These are phyloP conservation scores for Platanus orientalis DNA, from an alignment of 164 flowering plant species.

Conservation along the genomic window DNA sequence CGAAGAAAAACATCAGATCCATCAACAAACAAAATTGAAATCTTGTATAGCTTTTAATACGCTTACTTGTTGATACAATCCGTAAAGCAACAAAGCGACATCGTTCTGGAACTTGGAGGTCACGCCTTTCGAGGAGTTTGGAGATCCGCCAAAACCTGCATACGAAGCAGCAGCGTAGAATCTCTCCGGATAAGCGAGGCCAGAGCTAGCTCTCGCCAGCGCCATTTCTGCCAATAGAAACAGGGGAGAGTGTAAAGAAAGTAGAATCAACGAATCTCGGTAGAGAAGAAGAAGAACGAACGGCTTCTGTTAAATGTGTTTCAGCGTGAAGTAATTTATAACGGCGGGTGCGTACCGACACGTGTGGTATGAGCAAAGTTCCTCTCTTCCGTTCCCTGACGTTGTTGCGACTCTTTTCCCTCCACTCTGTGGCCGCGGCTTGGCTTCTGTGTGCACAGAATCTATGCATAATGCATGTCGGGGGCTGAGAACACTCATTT, in stretches of 20 bases:
- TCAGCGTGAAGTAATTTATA: background rate
- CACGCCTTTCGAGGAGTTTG: conserved; percentile 36
- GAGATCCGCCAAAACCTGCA: conserved; percentile 85
- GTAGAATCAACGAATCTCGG: background rate
- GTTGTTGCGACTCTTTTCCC: too few relatives aligned
- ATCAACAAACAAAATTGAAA: too few relatives aligned
- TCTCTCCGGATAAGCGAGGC: conserved; percentile 88
- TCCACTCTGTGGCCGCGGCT: too few relatives aligned
- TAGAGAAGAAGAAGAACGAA: too few relatives aligned
- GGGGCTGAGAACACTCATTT: too few relatives aligned
- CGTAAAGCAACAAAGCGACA: conserved; percentile 81
- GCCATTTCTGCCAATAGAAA: conserved; percentile 30
- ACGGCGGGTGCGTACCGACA: too few relatives aligned
- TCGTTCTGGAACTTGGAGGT: conserved; percentile 69
- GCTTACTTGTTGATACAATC: conserved; percentile 77
- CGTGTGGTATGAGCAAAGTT: too few relatives aligned
- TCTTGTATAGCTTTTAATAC: too few relatives aligned
- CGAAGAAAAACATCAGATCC: conserved; percentile 3
- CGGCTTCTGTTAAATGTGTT: background rate
- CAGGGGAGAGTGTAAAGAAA: background rate
- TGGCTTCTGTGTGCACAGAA: too few relatives aligned
- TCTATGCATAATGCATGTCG: too few relatives aligned
- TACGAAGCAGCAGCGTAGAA: conserved; percentile 94
- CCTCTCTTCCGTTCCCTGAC: too few relatives aligned
- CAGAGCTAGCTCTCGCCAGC: conserved; percentile 82